These are phyloP conservation scores for Solanum ahanhuiri DNA, from an alignment of 257 asterid species.

Conservation along the genomic window DNA sequence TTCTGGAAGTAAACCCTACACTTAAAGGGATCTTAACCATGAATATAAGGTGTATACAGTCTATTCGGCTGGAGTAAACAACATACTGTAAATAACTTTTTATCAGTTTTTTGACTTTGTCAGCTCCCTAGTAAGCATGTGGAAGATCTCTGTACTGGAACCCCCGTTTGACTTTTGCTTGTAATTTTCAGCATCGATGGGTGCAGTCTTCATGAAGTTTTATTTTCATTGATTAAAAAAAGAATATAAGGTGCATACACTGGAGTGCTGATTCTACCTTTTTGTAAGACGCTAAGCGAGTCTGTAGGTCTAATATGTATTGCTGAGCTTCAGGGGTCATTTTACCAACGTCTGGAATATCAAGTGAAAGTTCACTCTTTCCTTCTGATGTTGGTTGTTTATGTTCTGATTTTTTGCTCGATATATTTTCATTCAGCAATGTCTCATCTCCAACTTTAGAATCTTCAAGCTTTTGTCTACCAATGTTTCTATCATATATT, in stretches of 20 bases:
- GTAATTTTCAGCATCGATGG: neutral
- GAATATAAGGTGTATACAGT: neutral
- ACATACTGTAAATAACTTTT: neutral
- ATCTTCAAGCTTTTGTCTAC: constrained; percentile 29
- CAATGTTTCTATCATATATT: constrained; percentile 34
- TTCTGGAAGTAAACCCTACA: neutral
- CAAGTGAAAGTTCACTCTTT: constrained; percentile 20
- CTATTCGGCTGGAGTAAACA: neutral
- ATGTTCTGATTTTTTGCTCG: constrained; percentile 15
- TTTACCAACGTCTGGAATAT: constrained; percentile 57
- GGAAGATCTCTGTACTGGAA: neutral
- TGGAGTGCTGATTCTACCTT: constrained; percentile 32
- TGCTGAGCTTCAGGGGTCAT: constrained; percentile 72
- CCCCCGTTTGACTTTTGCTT: neutral
- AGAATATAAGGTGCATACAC: neutral
- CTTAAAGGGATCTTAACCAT: neutral
- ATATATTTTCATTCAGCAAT: constrained; percentile 15
- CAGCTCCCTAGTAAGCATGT: neutral
- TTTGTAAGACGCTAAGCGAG: constrained; percentile 54
- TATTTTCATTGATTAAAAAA: neutral
- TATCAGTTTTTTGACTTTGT: neutral
- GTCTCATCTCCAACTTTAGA: constrained; percentile 21
- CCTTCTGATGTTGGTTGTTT: constrained; percentile 29
- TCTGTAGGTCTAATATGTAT: constrained; percentile 51
- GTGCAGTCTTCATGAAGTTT: neutral